Evolutionary conservation across 2,329 filamentous ascomycete genomes (phyloP), one percentile per base, ranked within the genome.

Genomic region (Volutella citrinella): DNA sequence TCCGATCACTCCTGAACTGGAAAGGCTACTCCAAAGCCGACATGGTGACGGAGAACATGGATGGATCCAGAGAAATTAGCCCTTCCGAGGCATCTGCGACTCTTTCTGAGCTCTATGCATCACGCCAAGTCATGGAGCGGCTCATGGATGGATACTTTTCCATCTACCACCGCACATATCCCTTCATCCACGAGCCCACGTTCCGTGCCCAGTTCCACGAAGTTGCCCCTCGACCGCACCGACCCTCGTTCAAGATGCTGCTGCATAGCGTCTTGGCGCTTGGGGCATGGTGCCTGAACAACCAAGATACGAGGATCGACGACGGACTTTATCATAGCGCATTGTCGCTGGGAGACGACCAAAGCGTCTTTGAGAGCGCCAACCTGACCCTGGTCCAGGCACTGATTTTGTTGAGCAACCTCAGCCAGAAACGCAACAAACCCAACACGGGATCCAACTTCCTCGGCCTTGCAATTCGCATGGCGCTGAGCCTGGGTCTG

Each of bases 391-490:
- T 57, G 15, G 54, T 59, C 0, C 57, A 60, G 28, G 52, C 56
- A 4, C 36, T 60, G 12, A 33, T 54, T 5, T 42, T 60, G 6
- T 30, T 59, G 10, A 54, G 51, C 24, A 69, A 70, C 22, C 66
- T 69, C 38, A 56, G 68, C 9, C 68, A 72, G 38, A 70, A 70
- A 40, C 59, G 64, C 16, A 66, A 71, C 44, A 62, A 68, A 14
- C 68, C 68, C 10, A 71, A 72, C 36, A 70, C 66, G 0, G 66
- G 68, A 7, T 70, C 66, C 34, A 71, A 69, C 38, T 68, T 68
- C 27, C 57, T 69, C 17, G 69, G 68, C 4, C 59, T 71, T 12
- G 69, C 68, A 5, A 59, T 63, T 6, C 57, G 67, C n/a, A 65
- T 71, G 58, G 68, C 68, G 1, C 56, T 71, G 10, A 66, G 68